Evolutionary conservation across 1,284 basidiomycete species (phyloP), one percentile per base, ranked within the genome.

Genomic region (Apiotrichum veenhuisii): DNA sequence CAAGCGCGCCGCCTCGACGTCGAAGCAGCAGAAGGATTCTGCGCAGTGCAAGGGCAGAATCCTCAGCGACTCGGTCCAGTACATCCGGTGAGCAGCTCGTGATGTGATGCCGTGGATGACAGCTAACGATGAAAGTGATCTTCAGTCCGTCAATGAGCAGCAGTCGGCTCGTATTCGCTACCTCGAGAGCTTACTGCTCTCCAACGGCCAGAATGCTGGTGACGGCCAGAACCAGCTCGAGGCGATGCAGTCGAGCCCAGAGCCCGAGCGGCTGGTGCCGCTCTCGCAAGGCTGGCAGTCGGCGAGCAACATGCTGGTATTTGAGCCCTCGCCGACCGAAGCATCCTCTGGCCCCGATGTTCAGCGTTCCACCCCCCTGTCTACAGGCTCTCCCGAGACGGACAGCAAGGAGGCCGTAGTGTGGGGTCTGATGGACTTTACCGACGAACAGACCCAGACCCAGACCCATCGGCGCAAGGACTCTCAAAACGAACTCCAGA

Each of bases 41-140:
- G 67, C 62, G 1, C 70, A 73, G n/a, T 73, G 71, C 59, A 74
- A 74, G 52, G 73, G 73, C 11, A 55, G 69, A 7, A 73, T 74
- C 25, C 59, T 74, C 26, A 65, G 61, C 15, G 66, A 73, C 54
- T 71, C 69, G 33, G 73, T 74, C 7, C 64, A 67, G 30, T 73
- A 74, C 45, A 74, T 74, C 40, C 64, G 65, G 72, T 74, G 26
- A 45, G 72, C 41, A 12, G 30, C 12, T n/a, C n/a, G n/a, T 30
- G 30, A 30, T 30, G 7, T 5, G 30, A 12, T 12, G 30, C 30
- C 30, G 5, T n/a, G n/a, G 12, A 30, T 30, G 12, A 12, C 30
- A 12, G 30, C 20, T 38, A 23, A 49, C 42, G 7, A 4, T 12
- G n/a, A 23, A 7, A 74, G 71, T 11, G 71, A 74, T 41, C 62